These are phyloP conservation scores for Fusarium verticillioides DNA, from an alignment of 2,329 filamentous ascomycete genomes.

Conservation along the genomic window DNA sequence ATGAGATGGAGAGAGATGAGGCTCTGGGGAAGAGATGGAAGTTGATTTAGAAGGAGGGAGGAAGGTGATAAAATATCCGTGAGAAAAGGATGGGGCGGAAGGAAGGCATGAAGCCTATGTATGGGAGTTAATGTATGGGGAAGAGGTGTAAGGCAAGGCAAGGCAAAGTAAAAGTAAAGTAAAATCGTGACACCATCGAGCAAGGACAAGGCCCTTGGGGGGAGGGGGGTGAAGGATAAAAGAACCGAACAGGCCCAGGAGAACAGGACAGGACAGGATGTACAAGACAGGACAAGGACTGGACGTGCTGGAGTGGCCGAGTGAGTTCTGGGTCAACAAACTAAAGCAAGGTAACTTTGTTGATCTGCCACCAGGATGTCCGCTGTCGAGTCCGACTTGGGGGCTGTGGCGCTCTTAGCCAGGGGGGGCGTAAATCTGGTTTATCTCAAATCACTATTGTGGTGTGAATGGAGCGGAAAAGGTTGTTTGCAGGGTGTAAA, in stretches of 20 bases:
- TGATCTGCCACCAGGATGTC: constrained; percentile 45
- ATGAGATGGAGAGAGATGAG: constrained; percentile 15
- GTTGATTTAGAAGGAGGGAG: constrained; percentile 37
- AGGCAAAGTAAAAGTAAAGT: constrained; percentile 2
- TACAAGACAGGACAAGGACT: neutral
- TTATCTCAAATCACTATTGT: constrained; percentile 12
- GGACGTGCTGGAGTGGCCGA: constrained; percentile 19
- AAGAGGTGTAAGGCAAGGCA: constrained; percentile 26
- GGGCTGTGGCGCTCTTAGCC: constrained; percentile 30
- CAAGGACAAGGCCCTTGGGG: neutral
- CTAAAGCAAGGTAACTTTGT: constrained; percentile 35
- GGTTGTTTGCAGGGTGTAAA: constrained; percentile 7
- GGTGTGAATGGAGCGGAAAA: neutral
- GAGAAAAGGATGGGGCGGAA: constrained; percentile 39
- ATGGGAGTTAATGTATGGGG: constrained; percentile 39
- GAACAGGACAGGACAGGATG: neutral
- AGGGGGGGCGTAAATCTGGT: constrained; percentile 27
- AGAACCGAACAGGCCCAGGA: neutral
- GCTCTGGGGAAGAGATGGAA: constrained; percentile 6
- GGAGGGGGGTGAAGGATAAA: neutral
- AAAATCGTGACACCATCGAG: constrained; percentile 10
- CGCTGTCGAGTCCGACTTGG: constrained; percentile 42
- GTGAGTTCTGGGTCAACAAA: constrained; percentile 25
- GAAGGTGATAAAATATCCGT: constrained; percentile 44
- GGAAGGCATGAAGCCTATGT: constrained; percentile 42